Evolutionary conservation across 148 eudicot genomes (phyloP), one percentile per base, ranked within the genome.

Genomic region (Silene latifolia): DNA sequence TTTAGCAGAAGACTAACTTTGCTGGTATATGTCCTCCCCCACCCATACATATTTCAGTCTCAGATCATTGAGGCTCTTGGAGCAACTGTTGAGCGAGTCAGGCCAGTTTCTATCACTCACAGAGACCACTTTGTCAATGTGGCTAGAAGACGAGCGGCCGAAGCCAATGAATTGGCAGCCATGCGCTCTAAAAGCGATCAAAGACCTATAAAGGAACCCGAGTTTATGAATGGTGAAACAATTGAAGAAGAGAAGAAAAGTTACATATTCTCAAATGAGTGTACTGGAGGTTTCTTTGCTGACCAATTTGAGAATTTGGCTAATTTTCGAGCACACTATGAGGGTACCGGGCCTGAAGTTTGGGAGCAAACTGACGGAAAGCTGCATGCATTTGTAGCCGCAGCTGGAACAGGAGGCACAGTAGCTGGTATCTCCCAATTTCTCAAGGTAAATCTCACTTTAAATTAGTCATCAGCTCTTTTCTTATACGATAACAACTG

Each of bases 331-430:
- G 87, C 99, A 47, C 99, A 95, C 63, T 89, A 88, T 66, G 96
- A 95, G 75, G 97, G 96, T 47, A 92, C 99, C 4, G 99, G 96
- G 18, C 96, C 97, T 74, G 99, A 95, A 84, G 90, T 95, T 48
- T 95, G 97, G 99, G 88, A 88, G 58, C 99, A 95, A 81, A 87
- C 90, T 54, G 89, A 81, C 65, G 94, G 94, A 18, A 84, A 86
- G 57, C 63, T 95, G 80, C 82, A 95, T 78, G 96, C 99, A 61
- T 95, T 95, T 81, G 84, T 95, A 68, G 97, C 96, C 25, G 97
- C 96, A 72, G 96, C 99, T 76, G 99, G 99, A 58, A 92, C 99
- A 1, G 97, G 99, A 23, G 99, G 99, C 73, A 92, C 99, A n/a
- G 63, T 95, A 13, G 92, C 97, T 69, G 99, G 97, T 58, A 86